Conservation (phyloP, 371 early-diverging fungal species). For the Mortierella sp. region DNA sequence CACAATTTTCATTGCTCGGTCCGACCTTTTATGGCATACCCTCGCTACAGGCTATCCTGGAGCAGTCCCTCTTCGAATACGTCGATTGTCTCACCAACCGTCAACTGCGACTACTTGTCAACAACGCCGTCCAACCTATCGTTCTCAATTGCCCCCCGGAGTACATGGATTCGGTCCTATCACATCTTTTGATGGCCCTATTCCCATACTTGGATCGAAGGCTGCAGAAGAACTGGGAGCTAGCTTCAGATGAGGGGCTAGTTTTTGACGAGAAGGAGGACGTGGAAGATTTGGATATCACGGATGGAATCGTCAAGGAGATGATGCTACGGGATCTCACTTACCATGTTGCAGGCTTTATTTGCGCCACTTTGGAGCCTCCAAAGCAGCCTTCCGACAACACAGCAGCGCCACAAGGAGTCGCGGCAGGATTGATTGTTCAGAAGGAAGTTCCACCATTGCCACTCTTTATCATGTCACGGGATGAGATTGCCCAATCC, state of each 20-base stretch:
- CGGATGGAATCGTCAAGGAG: slow-evolving; percentile 62
- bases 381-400: slow-evolving; percentile 3
- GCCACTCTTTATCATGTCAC: slow-evolving; percentile 39
- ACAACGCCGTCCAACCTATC: slow-evolving; percentile 53
- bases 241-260: slow-evolving; percentile 37
- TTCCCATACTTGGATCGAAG: slow-evolving; percentile 53
- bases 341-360: slow-evolving; percentile 52
- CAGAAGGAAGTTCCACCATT: slow-evolving; percentile 39
- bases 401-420: background rate
- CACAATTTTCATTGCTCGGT: slow-evolving; percentile 49
- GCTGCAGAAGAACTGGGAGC: slow-evolving; percentile 37
- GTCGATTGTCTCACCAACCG: slow-evolving; percentile 53
- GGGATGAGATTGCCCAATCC: slow-evolving; percentile 30
- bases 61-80: slow-evolving; percentile 48
- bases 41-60: slow-evolving; percentile 32
- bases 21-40: slow-evolving; percentile 53
- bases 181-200: slow-evolving; percentile 53
- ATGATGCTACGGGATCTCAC: slow-evolving; percentile 61
- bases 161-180: slow-evolving; percentile 39
- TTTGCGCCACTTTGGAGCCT: slow-evolving; percentile 25
- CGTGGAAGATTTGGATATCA: slow-evolving; percentile 54
- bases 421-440: background rate
- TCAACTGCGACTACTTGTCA: slow-evolving; percentile 58
- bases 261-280: slow-evolving; percentile 42
- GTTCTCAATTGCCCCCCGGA: slow-evolving; percentile 58